phyloP scores from a whole-genome alignment of 192 early-diverging fungal species.

The Coemansia guatemalensis region DNA sequence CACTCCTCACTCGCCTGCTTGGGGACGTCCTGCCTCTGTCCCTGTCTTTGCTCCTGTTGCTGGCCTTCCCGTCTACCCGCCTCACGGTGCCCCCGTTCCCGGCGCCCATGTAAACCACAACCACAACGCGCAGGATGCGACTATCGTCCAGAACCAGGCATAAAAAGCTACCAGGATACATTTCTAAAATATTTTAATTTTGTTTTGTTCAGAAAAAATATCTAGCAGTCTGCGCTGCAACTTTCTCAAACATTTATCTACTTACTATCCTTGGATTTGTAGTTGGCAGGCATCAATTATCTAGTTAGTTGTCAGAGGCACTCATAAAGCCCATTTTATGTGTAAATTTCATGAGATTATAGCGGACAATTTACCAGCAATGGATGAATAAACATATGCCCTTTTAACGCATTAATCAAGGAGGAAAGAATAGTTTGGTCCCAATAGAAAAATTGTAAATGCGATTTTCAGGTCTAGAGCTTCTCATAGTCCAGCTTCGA shows the following conservation, averaged over 20 bases:
- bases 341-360: background rate
- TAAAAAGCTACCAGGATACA: conserved; percentile 13
- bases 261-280: no score
- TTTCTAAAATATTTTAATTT: conserved; percentile 5
- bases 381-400: conserved; percentile 3
- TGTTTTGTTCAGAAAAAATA: background rate
- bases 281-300: no score
- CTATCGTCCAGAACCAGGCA: conserved; percentile 50
- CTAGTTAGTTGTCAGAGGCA: no score
- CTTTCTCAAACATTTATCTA: no score
- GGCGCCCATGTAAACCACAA: conserved; percentile 32
- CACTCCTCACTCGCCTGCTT: conserved; percentile 15
- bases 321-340: background rate
- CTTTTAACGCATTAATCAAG: background rate
- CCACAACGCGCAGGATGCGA: conserved; percentile 40
- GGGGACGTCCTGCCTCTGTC: conserved; percentile 14
- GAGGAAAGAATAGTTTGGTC: background rate
- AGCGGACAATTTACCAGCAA: background rate
- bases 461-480: conserved; percentile 49
- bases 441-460: background rate
- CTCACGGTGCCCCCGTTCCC: conserved; percentile 8
- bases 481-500: conserved; percentile 89
- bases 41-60: conserved; percentile 16
- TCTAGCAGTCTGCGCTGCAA: no score
- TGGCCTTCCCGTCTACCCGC: conserved; percentile 10